Conservation (phyloP, 1,284 basidiomycete genomes). For the Pascua sp. region DNA sequence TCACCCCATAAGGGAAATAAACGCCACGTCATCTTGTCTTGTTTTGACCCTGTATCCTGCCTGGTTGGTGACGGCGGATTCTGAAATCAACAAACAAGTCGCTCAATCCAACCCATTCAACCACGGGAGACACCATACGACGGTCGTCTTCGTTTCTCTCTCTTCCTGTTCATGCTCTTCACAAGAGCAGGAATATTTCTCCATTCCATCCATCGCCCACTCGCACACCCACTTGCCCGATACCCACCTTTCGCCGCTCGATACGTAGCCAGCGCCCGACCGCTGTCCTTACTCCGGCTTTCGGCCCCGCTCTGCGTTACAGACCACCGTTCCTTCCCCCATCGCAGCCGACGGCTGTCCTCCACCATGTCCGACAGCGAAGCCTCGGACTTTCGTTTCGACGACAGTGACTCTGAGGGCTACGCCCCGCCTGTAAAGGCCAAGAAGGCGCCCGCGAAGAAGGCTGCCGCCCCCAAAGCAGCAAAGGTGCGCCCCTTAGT, state of each 20-base stretch:
- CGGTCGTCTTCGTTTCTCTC: no score
- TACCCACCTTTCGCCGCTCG: neutral
- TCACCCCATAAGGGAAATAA: no score
- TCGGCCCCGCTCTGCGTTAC: neutral
- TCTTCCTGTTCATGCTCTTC: neutral
- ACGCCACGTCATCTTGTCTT: no score
- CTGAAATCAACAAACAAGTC: no score
- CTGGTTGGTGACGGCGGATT: no score
- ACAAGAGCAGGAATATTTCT: neutral
- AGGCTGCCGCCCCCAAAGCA: slow-evolving; percentile 27
- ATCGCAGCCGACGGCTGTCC: neutral
- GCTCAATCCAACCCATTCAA: no score
- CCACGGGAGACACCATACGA: no score
- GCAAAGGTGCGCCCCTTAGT: slow-evolving; percentile 23
- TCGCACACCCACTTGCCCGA: neutral
- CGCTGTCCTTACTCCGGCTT: neutral
- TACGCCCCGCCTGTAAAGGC: slow-evolving; percentile 24
- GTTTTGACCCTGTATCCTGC: no score
- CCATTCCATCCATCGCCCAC: neutral
- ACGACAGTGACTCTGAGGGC: slow-evolving; percentile 43
- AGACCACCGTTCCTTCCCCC: neutral
- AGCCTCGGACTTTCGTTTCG: slow-evolving; percentile 30
- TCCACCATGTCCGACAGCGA: slow-evolving; percentile 46
- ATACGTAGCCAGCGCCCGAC: neutral
- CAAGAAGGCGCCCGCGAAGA: slow-evolving; percentile 32